These are phyloP conservation scores for Cercospora sp. DNA, from an alignment of 2,329 filamentous ascomycete genomes.

Conservation along the genomic window DNA sequence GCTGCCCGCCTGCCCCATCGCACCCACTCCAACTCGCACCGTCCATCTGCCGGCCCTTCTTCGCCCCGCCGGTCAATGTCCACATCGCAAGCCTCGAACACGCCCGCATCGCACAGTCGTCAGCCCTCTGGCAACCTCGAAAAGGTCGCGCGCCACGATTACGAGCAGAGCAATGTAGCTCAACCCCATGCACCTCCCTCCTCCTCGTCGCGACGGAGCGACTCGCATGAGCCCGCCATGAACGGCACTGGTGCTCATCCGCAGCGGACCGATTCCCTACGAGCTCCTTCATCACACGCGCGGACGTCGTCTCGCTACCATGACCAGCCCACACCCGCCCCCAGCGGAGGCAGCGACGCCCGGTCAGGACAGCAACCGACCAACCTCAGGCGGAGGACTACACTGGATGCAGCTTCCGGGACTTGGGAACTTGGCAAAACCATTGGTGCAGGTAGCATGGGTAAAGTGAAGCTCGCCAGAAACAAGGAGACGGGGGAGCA, in stretches of 20 bases:
- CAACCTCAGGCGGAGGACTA: conserved; percentile 64
- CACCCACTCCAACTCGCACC: conserved; percentile 38
- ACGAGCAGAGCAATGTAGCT: conserved; percentile 69
- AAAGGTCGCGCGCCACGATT: conserved; percentile 65
- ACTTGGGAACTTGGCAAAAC: conserved; percentile 97
- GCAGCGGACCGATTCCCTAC: conserved; percentile 53
- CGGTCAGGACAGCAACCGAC: conserved; percentile 18
- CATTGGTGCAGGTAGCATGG: conserved; percentile 97
- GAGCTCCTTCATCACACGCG: conserved; percentile 43
- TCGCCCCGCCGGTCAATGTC: conserved; percentile 42
- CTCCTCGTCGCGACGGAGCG: conserved; percentile 59
- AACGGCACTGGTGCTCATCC: conserved; percentile 42
- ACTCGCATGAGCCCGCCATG: conserved; percentile 49
- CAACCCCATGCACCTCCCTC: conserved; percentile 42
- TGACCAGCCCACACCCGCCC: conserved; percentile 40
- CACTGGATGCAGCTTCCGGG: conserved; percentile 79
- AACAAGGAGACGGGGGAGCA: conserved; percentile 89
- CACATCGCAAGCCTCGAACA: conserved; percentile 34
- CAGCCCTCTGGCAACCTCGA: conserved; percentile 52
- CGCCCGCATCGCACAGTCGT: conserved; percentile 35
- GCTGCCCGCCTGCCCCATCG: conserved; percentile 45
- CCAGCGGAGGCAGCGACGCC: conserved; percentile 20
- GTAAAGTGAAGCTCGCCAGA: conserved; percentile 93
- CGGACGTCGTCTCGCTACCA: conserved; percentile 46
- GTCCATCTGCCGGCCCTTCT: conserved; percentile 33